phyloP scores from a whole-genome alignment of 176 grass and related monocot genomes.

The Melocanna baccifera region DNA sequence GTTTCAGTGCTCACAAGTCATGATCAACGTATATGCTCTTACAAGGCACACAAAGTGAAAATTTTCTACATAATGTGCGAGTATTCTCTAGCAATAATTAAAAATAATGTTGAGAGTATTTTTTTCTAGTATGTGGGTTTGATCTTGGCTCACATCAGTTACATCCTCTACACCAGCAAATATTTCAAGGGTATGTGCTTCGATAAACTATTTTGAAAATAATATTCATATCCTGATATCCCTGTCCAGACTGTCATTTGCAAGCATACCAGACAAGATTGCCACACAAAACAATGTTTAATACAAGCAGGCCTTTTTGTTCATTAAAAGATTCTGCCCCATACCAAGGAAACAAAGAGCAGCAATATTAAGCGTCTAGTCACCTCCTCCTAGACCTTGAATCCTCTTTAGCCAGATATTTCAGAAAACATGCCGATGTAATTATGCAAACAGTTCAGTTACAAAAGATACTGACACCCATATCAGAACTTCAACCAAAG shows the following conservation, averaged over 20 bases:
- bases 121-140: not conserved
- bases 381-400: conserved; percentile 8
- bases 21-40: not conserved
- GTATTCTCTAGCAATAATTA: not conserved
- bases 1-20: not conserved
- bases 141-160: conserved; percentile 3
- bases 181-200: not conserved
- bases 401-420: not conserved
- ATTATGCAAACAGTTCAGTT: conserved; percentile 9
- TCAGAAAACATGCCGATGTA: not conserved
- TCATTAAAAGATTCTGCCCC: not conserved
- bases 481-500: conserved; percentile 4
- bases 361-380: not conserved
- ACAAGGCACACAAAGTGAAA: not conserved
- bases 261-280: not conserved
- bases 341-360: not conserved
- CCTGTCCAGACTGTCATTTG: not conserved
- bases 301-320: not conserved
- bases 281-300: not conserved
- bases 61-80: not conserved
- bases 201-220: not conserved
- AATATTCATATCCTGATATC: not conserved
- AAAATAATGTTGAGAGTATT: not conserved
- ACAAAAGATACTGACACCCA: not conserved
- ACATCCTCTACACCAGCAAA: not conserved